Evolutionary conservation across 192 early-diverging fungal species (phyloP), one percentile per base, ranked within the genome.

Genomic region (Coemansia sp.): DNA sequence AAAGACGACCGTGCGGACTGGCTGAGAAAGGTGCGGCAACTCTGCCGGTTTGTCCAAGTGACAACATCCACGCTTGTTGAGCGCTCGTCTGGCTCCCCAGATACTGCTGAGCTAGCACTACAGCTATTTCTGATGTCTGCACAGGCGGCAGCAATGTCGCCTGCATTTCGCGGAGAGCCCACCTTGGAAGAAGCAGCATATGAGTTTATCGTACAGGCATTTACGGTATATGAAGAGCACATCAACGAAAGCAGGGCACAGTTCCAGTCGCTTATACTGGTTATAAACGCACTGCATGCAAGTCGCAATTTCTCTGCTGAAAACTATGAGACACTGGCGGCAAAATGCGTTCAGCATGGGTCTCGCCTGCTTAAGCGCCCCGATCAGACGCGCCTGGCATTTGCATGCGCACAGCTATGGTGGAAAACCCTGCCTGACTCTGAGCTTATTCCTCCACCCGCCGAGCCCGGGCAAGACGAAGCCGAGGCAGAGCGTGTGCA

Each of bases 151-250:
- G 90, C 95, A 62, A 70, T 74, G 56, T 70, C 76, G 16, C 64
- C 70, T 11, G 82, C 77, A 11, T 84, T 84, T 66, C 76, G 76
- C 57, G 73, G 62, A 26, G 92, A 94, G 73, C 85, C 87, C 15
- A 88, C 92, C 7, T 89, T 94, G 72, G 96, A 98, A 70, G 97
- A 98, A 65, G 85, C 94, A n/a, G 88, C 89, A 10, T 99, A 98
- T 79, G 98, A 99, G 77, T 96, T 98, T 80, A 89, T 98, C 78
- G 96, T 96, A 7, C 90, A 97, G 87, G 96, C 97, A 19, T 92
- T 99, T 61, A 97, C 93, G 1, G 89, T 95, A 56, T 99, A 97
- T 74, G 98, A 99, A 76, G 96, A 99, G 65, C 89, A 92, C 26
- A 93, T 98, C 61, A 93, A 91, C 40, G 97, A 98, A 60, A 95